Base-by-base conservation (phyloP, 148 eudicot genomes). In the Silene uniflora region DNA sequence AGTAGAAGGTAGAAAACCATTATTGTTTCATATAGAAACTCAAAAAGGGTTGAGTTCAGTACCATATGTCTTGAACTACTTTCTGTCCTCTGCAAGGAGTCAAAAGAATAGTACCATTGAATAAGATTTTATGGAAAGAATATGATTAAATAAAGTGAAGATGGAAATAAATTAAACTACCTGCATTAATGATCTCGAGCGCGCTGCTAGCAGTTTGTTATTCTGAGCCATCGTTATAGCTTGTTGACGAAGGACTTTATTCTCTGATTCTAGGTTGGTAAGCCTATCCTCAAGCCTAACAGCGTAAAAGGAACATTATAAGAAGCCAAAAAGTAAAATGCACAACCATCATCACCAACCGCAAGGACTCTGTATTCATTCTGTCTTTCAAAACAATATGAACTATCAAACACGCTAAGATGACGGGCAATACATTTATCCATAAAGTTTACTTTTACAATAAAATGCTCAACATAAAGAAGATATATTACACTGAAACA, bases 171-270 rank as follows among this genome's bases (percentile, higher is more conserved):
- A 23, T 69, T 23, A 65, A 12, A 55, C 71, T 87, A 91, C 96
- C 98, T 87, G 91, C 86, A 89, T 79, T 73, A 83, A 67, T 74
- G 96, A 89, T 75, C 88, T 93, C 69, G 98, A 89, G 59, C 89
- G 87, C 56, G 84, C 85, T 8, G 90, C 83, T 67, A 84, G 83
- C 72, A 86, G 71, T 81, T 93, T 93, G 81, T 85, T 89, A 71
- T 84, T 91, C 81, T 93, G 96, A 19, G 93, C 89, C 90, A 88
- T 85, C 39, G 91, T 76, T 35, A 93, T 86, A 78, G 93, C 92
- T 82, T 91, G 93, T 81, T 91, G 96, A 71, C 93, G 96, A 82
- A 91, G 91, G 82, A 88, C 87, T 81, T 93, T 89, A 83, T 93
- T 93, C 84, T 93, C 93, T 42, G 96, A 85, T 73, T 93, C 96